Percentiles rank a stretch among this genome's conserved stretches.
Evolutionary conservation across 2,329 filamentous ascomycete genomes (phyloP).

Genomic region (Phialocephala sp.): DNA sequence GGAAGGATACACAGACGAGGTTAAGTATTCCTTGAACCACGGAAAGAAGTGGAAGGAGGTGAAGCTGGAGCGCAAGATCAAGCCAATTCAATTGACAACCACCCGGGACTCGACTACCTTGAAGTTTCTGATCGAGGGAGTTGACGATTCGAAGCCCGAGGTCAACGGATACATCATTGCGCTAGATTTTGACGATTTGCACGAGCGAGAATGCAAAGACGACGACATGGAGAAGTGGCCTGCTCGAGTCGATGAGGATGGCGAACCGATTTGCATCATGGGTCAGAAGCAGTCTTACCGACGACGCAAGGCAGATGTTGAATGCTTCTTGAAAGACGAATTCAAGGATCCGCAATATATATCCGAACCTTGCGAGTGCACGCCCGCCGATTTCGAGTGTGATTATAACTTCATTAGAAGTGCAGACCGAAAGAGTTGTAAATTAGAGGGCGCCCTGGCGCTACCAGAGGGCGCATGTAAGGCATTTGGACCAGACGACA

Average conservation of each 20-base stretch:
- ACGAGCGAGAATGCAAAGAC: conserved; percentile 77
- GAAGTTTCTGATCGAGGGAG: conserved; percentile 82
- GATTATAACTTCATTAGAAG: conserved; percentile 86
- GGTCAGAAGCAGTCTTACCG: conserved; percentile 89
- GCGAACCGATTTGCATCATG: conserved; percentile 89
- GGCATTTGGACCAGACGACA: conserved; percentile 54
- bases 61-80: conserved; percentile 66
- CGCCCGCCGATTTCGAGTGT: conserved; percentile 88
- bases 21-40: conserved; percentile 85
- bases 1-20: conserved; percentile 65
- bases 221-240: conserved; percentile 91
- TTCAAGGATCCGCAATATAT: conserved; percentile 79
- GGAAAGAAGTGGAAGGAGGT: conserved; percentile 81
- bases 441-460: conserved; percentile 64
- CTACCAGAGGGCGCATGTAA: conserved; percentile 78
- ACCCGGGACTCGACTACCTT: conserved; percentile 91
- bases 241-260: conserved; percentile 80
- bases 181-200: conserved; percentile 82
- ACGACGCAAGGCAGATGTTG: conserved; percentile 82
- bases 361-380: conserved; percentile 80
- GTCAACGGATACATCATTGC: conserved; percentile 69
- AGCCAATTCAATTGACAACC: conserved; percentile 78
- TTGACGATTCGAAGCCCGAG: conserved; percentile 54
- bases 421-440: conserved; percentile 71
- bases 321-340: conserved; percentile 87